A percentile compares a stretch with the other conserved stretches of the same genome.
These are phyloP conservation scores for Camellia japonica DNA, from an alignment of 148 eudicot genomes.

Conservation along the genomic window DNA sequence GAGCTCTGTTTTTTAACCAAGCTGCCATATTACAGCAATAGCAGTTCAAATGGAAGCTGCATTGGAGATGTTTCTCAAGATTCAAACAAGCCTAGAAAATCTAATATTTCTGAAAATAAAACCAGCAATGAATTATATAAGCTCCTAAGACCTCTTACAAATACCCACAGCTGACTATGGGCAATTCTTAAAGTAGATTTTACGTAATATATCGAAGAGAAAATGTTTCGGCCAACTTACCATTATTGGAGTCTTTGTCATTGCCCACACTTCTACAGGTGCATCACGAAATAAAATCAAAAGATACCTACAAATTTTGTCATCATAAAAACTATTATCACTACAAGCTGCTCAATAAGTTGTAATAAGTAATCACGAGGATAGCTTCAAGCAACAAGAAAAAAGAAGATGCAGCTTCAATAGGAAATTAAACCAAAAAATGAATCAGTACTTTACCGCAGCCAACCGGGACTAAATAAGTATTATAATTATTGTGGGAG, in stretches of 20 bases:
- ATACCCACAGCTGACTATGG: background rate
- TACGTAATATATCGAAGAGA: background rate
- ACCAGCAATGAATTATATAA: background rate
- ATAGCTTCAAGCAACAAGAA: background rate
- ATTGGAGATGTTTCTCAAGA: no score
- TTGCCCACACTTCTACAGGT: constrained; percentile 99
- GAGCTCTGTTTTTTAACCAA: no score
- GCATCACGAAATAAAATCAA: constrained; percentile 96
- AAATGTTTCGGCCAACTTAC: constrained; percentile 41
- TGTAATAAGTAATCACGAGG: background rate
- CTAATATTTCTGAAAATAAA: background rate
- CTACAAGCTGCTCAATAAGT: constrained; percentile 2
- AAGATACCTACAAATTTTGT: constrained; percentile 64
- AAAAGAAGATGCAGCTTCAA: constrained; percentile 1
- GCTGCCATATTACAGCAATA: no score
- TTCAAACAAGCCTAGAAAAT: background rate
- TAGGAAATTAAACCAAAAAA: background rate
- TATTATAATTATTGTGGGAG: no score
- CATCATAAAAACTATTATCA: constrained; percentile 13
- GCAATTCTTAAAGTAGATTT: constrained; percentile 13
- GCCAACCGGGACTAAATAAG: no score
- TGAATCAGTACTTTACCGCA: background rate
- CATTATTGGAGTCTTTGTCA: constrained; percentile 98
- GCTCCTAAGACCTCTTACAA: background rate
- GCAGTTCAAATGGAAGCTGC: no score